Conservation (phyloP, 108 stramenopile genomes). For the Stephanodiscus minutulus region DNA sequence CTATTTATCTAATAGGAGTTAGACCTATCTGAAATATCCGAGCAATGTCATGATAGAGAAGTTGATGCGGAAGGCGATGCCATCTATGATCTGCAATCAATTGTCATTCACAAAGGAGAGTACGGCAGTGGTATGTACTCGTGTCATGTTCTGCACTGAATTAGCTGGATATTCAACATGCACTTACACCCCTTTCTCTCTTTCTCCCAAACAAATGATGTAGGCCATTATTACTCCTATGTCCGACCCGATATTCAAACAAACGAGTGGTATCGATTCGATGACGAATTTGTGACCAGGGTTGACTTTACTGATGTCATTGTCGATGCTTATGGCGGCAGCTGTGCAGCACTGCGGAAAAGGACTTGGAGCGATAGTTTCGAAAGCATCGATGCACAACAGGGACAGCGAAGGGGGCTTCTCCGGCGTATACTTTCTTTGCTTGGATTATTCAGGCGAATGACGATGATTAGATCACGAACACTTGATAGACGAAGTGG, state of each 20-base stretch:
- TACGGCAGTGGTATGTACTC: conserved; percentile 69
- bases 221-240: conserved; percentile 68
- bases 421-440: conserved; percentile 37
- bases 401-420: conserved; percentile 24
- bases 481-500: conserved; percentile 22
- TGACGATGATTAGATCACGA: conserved; percentile 14
- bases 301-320: conserved; percentile 66
- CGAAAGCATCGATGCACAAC: conserved; percentile 4
- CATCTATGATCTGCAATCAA: conserved; percentile 77
- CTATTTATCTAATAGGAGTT: conserved; percentile 16
- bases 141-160: neutral
- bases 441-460: conserved; percentile 26
- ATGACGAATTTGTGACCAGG: conserved; percentile 69
- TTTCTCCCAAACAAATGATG: neutral
- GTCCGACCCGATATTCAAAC: conserved; percentile 69
- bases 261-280: conserved; percentile 81
- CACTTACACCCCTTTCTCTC: neutral
- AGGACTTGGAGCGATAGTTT: conserved; percentile 12
- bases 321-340: conserved; percentile 67
- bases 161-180: neutral
- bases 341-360: conserved; percentile 6
- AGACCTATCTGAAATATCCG: conserved; percentile 24
- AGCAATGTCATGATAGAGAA: conserved; percentile 14
- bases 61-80: conserved; percentile 10
- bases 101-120: conserved; percentile 82